Base-by-base conservation (phyloP, 345 rosid species). In the Kernera saxatilis region DNA sequence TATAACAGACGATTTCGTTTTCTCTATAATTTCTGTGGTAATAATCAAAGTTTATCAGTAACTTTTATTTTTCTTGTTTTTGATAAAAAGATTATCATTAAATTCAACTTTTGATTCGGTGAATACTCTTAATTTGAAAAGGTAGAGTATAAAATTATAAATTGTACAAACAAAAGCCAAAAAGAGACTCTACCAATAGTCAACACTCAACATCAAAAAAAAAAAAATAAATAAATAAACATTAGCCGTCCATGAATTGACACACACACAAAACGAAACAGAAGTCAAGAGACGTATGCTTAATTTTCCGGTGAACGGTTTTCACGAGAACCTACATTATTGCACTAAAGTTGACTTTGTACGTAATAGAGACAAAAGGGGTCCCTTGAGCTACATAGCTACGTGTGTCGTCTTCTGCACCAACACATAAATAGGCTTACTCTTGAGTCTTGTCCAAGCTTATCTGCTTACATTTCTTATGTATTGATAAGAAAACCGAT, bases 281-380 rank as follows among this genome's bases (percentile, higher is more conserved):
- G 4, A 39, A 61, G 75, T 71, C 69, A 61, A 71, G 23, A 71
- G 40, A 41, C 45, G 41, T 30, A 62, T 62, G n/a, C 13, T 21
- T n/a, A n/a, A n/a, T n/a, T 51, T 62, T 21, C 75, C 11, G 53
- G 69, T 62, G 69, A 62, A 71, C 62, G 43, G 35, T 51, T 51
- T 23, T 62, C 69, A 52, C 15, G 41, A 59, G 5, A 15, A 36
- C 30, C 37, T 60, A 22, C 18, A 71, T 30, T 51, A 62, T 15
- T 52, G 69, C 53, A 52, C 6, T 48, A 26, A 72, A 44, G 70
- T 72, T 67, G 77, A 73, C 77, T 64, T 55, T n/a, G 9, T 56
- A 27, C 27, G 43, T 46, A 64, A 73, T 26, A n/a, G 32, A 73
- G 66, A 64, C 77, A 64, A 73, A 73, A 18, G 6, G 32, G 71